Evolutionary conservation across 805 yeast species (phyloP), one percentile per base, ranked within the genome.

Genomic region (Teunomyces kruisii): DNA sequence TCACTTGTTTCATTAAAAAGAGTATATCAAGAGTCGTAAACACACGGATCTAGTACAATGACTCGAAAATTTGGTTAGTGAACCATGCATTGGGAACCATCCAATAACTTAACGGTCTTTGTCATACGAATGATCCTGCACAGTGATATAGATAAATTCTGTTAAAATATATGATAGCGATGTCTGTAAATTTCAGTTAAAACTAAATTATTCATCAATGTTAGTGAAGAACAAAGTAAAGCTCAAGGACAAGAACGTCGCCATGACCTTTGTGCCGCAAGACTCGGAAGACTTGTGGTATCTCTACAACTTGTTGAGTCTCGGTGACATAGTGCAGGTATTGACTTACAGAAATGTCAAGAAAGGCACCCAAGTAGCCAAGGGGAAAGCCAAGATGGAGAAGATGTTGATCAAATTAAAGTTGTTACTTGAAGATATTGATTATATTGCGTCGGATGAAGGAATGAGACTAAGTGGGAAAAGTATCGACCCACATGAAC

Each of bases 221-320:
- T 39, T 49, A 15, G 49, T 51, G 32, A 51, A 51, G 39, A 49
- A 46, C 45, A 41, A 47, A 32, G 51, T 51, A 17, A 51, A 51
- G 39, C 43, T 51, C 27, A 81, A 78, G 51, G 88, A 84, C 51
- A 70, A 75, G 41, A 75, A 84, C 46, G 95, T 92, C 5, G 65
- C 75, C 2, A 73, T 88, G 15, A 75, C 86, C 0, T 62, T 92
- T 15, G 68, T 81, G 3, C 91, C 97, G 0, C 86, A 91, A 57
- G 98, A 94, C 56, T 80, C 86, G 39, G 97, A 92, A 55, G 99
- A 92, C 62, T 72, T 94, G 49, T 94, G 97, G 89, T 83, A 86
- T 19, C 59, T 88, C 3, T 89, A 89, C 70, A 94, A 92, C 58
- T 69, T 94, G 19, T 74, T 94, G 2, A 84, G 82, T 40, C 78